Evolutionary conservation across 73 alveolate genomes (phyloP).

Genomic region (Uronychia binucleata): DNA sequence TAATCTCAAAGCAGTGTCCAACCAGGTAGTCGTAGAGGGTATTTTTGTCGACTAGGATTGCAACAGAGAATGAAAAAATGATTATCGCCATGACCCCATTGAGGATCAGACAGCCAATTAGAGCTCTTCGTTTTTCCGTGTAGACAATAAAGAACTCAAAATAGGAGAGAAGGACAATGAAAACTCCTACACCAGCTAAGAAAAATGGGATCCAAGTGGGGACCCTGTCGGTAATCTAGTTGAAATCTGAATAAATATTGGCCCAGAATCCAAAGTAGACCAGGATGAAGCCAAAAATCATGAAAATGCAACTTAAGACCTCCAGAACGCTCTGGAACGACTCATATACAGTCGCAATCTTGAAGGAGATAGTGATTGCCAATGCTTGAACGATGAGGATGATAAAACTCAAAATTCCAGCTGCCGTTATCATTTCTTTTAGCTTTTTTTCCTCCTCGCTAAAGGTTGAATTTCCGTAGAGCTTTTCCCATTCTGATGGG

Average conservation of each 20-base stretch:
- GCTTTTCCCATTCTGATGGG: background rate
- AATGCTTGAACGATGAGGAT: background rate
- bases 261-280: slow-evolving; percentile 1
- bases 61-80: background rate
- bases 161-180: background rate
- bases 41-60: background rate
- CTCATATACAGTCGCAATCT: slow-evolving; percentile 6
- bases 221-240: background rate
- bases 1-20: background rate
- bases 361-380: background rate
- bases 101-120: background rate
- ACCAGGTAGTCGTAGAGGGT: background rate
- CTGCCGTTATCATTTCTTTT: background rate
- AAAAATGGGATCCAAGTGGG: background rate
- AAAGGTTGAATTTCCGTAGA: background rate
- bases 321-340: slow-evolving; percentile 1
- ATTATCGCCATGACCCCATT: background rate
- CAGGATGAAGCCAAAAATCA: background rate
- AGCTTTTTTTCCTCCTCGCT: background rate
- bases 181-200: background rate
- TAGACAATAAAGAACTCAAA: slow-evolving; percentile 4
- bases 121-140: background rate
- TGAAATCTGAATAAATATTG: background rate
- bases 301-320: background rate
- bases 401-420: background rate